Evolutionary conservation across 768 basidiomycete species (phyloP), one percentile per base, ranked within the genome.

Genomic region (Boletus reticuloceps): DNA sequence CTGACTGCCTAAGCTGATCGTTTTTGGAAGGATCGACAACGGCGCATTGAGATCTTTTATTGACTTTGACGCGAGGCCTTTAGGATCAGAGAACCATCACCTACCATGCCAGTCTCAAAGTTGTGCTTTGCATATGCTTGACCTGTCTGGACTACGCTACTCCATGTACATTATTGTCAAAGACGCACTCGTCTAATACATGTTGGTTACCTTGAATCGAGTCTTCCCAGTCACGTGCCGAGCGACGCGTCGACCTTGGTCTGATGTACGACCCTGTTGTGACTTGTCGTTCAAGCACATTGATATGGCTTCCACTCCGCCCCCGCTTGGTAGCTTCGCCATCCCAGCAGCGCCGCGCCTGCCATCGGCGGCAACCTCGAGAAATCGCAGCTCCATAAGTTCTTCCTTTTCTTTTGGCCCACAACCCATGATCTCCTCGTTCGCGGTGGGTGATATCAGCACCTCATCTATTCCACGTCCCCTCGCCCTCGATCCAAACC

Each of bases 381-480:
- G 86, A 53, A 78, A 80, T 53, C 80, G 89, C 51, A 78, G 78
- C 46, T 91, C 90, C 6, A 81, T 91, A 39, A 85, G 85, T 62
- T 85, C 87, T 3, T 88, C 89, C 4, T 91, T 93, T 72, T 92
- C 91, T 1, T 89, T 91, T 63, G 88, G 85, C 29, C 91, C 91
- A 20, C 85, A 88, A 63, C 82, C 82, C 12, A 79, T 92, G 27
- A 79, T 91, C 27, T 82, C 87, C 64, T 86, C 89, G 0, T 84
- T 86, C 64, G 74, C 82, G 47, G 86, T 84, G 54, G 80, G 80
- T 2, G 85, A 88, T 64, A 74, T 80, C 11, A 86, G 84, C 68
- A 78, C 81, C 4, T 68, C 81, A 37, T 84, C 85, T 16, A 77
- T 80, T 61, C 72, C 73, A 36, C 79, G 77, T 52, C 76, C 80